phyloP scores from a whole-genome alignment of 1,284 basidiomycete species.

The Ganoderma leucocontextum region DNA sequence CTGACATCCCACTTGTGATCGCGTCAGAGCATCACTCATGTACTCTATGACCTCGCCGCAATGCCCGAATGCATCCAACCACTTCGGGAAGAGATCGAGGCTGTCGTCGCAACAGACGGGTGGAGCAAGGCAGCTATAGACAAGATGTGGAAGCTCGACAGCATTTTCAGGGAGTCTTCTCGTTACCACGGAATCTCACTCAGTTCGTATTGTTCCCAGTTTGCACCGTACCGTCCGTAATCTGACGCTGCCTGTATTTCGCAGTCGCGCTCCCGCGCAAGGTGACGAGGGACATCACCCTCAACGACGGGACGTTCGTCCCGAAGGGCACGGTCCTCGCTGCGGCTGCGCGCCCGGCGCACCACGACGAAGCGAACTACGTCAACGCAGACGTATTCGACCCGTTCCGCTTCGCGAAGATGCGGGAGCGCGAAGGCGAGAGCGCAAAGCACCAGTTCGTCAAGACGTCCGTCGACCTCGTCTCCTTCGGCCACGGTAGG shows the following conservation, averaged over 20 bases:
- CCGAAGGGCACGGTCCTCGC: conserved; percentile 52
- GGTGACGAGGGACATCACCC: conserved; percentile 44
- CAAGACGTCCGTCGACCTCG: conserved; percentile 40
- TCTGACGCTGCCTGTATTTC: background rate
- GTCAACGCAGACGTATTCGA: conserved; percentile 50
- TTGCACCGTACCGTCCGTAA: background rate
- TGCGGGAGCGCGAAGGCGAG: conserved; percentile 40
- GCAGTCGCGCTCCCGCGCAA: conserved; percentile 30
- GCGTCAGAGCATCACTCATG: conserved; percentile 46
- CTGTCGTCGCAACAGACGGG: conserved; percentile 47
- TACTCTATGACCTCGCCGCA: conserved; percentile 51
- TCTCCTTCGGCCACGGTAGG: conserved; percentile 39
- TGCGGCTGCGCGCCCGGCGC: conserved; percentile 48
- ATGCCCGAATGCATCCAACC: conserved; percentile 49
- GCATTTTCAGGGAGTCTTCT: conserved; percentile 58
- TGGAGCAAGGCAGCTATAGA: conserved; percentile 54
- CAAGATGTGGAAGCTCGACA: conserved; percentile 60
- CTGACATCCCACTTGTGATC: background rate
- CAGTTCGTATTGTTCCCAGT: conserved; percentile 23
- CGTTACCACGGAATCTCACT: conserved; percentile 44
- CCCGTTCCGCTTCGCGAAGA: conserved; percentile 55
- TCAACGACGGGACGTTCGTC: conserved; percentile 52
- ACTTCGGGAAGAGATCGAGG: conserved; percentile 55
- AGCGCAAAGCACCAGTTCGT: conserved; percentile 41
- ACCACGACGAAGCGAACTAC: conserved; percentile 51